Evolutionary conservation across 2,329 filamentous ascomycete species (phyloP).

Genomic region (Samsoniella hepiali): DNA sequence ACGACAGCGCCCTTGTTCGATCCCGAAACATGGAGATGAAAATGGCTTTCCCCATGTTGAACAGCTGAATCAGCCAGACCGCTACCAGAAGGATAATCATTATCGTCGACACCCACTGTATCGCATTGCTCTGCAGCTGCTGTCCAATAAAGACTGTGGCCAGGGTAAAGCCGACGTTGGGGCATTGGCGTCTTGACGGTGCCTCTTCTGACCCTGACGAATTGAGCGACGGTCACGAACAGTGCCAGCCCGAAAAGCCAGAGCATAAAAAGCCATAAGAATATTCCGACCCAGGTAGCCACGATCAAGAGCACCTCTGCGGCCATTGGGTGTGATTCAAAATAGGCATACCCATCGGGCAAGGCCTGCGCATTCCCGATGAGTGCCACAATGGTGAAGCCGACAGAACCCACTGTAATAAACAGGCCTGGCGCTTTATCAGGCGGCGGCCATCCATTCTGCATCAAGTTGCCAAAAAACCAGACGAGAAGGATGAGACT

Average conservation of each 20-base stretch:
- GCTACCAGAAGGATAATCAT: not conserved
- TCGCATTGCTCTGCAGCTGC: not conserved
- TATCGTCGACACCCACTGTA: not conserved
- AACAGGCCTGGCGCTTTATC: conserved; percentile 29
- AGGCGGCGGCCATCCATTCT: conserved; percentile 28
- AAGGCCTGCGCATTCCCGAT: conserved; percentile 27
- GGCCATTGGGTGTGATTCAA: conserved; percentile 25
- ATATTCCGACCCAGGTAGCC: conserved; percentile 25
- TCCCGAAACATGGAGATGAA: not conserved
- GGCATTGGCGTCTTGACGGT: not conserved
- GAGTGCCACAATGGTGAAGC: conserved; percentile 27
- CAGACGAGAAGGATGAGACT: not conserved
- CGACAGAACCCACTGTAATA: conserved; percentile 26
- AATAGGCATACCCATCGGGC: conserved; percentile 27
- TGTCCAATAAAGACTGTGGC: conserved; percentile 2
- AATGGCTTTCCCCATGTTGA: not conserved
- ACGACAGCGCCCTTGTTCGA: not conserved
- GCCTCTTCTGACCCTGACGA: not conserved
- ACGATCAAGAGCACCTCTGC: conserved; percentile 25
- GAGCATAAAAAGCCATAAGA: not conserved
- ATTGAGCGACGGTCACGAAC: conserved; percentile 23
- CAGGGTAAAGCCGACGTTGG: conserved; percentile 3
- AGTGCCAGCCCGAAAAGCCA: conserved; percentile 22
- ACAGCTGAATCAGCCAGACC: not conserved
- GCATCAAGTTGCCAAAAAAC: conserved; percentile 24